These are phyloP conservation scores for Papilionanthe hybrid DNA, from an alignment of 116 monocot species.

Conservation along the genomic window DNA sequence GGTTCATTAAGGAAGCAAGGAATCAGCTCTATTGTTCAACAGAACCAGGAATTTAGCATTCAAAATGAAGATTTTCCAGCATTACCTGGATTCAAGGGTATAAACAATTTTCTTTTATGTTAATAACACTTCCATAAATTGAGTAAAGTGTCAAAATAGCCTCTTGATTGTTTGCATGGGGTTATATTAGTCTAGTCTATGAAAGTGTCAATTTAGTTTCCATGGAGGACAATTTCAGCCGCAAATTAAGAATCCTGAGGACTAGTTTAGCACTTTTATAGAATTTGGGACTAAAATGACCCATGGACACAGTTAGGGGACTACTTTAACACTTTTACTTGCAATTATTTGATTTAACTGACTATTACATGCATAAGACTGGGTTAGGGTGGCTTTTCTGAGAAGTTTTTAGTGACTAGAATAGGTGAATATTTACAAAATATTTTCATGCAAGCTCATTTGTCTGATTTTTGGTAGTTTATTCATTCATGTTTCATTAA, in stretches of 20 bases:
- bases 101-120: background rate
- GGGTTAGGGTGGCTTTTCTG: background rate
- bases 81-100: slow-evolving; percentile 93
- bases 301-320: too few relatives aligned
- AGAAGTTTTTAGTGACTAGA: background rate
- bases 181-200: too few relatives aligned
- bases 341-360: background rate
- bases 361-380: background rate
- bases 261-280: too few relatives aligned
- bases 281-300: too few relatives aligned
- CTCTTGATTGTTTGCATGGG: too few relatives aligned
- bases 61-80: slow-evolving; percentile 99
- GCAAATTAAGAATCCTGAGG: too few relatives aligned
- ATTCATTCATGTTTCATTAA: background rate
- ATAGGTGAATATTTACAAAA: background rate
- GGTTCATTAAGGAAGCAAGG: slow-evolving; percentile 84
- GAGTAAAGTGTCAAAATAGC: background rate
- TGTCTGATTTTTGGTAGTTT: background rate
- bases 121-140: background rate
- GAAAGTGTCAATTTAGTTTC: too few relatives aligned
- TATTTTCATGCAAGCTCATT: background rate
- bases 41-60: slow-evolving; percentile 91
- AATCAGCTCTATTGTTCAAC: slow-evolving; percentile 83
- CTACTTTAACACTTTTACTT: too few relatives aligned
- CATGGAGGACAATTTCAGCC: too few relatives aligned